Conservation (phyloP, 352 stramenopile species). For the Globisporangium megalacanthum region DNA sequence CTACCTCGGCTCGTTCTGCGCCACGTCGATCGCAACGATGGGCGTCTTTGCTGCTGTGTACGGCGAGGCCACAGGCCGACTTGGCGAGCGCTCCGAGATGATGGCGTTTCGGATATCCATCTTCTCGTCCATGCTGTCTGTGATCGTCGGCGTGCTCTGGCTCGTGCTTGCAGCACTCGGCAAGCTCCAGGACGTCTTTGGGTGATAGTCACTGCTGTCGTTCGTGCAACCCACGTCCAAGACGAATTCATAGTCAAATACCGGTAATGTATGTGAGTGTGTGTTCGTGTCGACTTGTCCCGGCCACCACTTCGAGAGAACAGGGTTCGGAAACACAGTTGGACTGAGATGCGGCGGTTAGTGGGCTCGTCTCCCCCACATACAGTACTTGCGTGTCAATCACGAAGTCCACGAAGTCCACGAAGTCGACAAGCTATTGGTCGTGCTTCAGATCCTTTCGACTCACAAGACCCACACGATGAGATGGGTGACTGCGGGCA, state of each 20-base stretch:
- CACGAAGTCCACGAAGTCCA: no score
- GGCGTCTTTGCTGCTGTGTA: conserved; percentile 84
- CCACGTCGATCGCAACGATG: conserved; percentile 88
- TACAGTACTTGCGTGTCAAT: no score
- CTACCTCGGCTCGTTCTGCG: conserved; percentile 89
- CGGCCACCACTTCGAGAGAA: no score
- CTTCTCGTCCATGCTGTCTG: conserved; percentile 80
- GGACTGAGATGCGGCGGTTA: no score
- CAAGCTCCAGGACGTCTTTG: conserved; percentile 78
- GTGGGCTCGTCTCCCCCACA: no score
- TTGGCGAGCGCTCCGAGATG: conserved; percentile 65
- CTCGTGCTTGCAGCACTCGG: conserved; percentile 66
- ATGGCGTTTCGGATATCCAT: conserved; percentile 77
- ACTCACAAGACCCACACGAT: no score
- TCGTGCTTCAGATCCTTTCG: no score
- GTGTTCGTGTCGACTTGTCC: no score
- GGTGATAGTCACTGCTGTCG: conserved; percentile 20
- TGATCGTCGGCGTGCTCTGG: conserved; percentile 80
- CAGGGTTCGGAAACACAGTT: no score
- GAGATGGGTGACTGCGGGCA: not conserved
- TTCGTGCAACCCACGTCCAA: no score
- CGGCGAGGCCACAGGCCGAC: conserved; percentile 61
- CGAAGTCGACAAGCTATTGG: no score
- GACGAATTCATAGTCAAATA: no score
- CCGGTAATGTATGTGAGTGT: not conserved